Percentiles rank a stretch among this genome's conserved stretches.
Evolutionary conservation across 1,284 basidiomycete genomes (phyloP).

Genomic region (Tylopilus orsonianus): DNA sequence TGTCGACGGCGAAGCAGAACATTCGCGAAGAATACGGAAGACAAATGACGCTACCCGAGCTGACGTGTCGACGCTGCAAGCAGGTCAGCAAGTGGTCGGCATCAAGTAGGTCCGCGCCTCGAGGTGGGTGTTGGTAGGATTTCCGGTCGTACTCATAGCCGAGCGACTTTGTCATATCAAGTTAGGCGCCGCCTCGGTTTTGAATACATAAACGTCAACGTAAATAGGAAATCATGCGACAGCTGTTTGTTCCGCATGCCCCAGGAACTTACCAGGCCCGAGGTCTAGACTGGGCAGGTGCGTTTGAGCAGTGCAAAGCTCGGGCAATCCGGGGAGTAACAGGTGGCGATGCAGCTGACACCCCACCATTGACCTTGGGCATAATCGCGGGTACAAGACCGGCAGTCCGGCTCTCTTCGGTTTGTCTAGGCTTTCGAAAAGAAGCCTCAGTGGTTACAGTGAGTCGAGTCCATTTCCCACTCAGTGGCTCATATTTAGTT

Average conservation of each 20-base stretch:
- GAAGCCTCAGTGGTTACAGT: too few species aligned
- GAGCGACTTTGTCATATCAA: not conserved
- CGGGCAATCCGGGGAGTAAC: not conserved
- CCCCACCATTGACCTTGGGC: too few species aligned
- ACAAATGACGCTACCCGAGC: not conserved
- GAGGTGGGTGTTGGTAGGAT: not conserved
- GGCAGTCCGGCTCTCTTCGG: not conserved
- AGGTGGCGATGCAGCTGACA: too few species aligned
- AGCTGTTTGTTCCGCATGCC: not conserved
- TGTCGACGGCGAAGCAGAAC: not conserved
- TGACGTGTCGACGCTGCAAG: not conserved
- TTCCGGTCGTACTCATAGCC: not conserved
- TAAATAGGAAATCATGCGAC: not conserved
- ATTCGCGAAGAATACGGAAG: not conserved
- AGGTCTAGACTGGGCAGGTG: too few species aligned
- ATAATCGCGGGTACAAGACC: not conserved
- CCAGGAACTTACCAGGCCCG: not conserved
- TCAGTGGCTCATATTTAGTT: too few species aligned
- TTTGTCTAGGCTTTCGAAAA: too few species aligned
- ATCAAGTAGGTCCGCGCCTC: not conserved
- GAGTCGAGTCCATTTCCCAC: too few species aligned
- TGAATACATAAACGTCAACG: not conserved
- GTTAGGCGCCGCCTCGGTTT: too few species aligned
- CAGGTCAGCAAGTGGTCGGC: too few species aligned
- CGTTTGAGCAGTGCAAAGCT: not conserved